Evolutionary conservation across 768 basidiomycete genomes (phyloP).

Genomic region (Agaricus sinodeliciosus): DNA sequence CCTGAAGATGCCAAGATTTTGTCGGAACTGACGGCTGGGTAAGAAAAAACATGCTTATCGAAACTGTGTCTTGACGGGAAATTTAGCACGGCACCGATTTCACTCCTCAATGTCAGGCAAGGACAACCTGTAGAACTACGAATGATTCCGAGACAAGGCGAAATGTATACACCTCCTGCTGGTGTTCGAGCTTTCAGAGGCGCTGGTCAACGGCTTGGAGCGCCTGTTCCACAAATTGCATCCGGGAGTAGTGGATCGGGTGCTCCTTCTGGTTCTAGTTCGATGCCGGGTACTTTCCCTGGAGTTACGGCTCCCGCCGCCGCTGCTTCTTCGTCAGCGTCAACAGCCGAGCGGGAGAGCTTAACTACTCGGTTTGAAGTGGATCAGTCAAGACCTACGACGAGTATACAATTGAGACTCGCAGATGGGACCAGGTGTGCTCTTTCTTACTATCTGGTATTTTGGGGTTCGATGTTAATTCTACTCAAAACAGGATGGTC

Average conservation of each 20-base stretch:
- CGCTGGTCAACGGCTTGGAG: constrained; percentile 74
- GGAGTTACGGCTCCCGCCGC: constrained; percentile 18
- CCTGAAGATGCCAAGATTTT: constrained; percentile 65
- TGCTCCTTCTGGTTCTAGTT: background rate
- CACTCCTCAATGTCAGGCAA: constrained; percentile 61
- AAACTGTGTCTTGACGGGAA: too few species aligned
- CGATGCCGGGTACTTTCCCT: constrained; percentile 63
- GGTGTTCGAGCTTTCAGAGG: constrained; percentile 58
- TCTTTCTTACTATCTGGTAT: background rate
- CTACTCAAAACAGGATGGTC: constrained; percentile 47
- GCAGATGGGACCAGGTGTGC: constrained; percentile 83
- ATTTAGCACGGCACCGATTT: constrained; percentile 68
- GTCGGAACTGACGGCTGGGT: constrained; percentile 77
- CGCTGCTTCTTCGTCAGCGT: constrained; percentile 11
- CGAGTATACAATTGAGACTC: constrained; percentile 84
- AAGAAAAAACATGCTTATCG: constrained; percentile 1
- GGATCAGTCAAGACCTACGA: constrained; percentile 75
- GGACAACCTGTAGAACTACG: constrained; percentile 84
- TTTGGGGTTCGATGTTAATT: background rate
- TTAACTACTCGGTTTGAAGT: constrained; percentile 66
- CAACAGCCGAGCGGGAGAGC: constrained; percentile 24
- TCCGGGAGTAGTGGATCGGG: constrained; percentile 2
- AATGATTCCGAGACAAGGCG: constrained; percentile 60
- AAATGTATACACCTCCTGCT: constrained; percentile 63
- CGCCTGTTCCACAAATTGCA: constrained; percentile 50